Percentiles rank a stretch among this genome's conserved stretches.
Conservation (phyloP, 2,329 filamentous ascomycete genomes). For the Chalara sp. region DNA sequence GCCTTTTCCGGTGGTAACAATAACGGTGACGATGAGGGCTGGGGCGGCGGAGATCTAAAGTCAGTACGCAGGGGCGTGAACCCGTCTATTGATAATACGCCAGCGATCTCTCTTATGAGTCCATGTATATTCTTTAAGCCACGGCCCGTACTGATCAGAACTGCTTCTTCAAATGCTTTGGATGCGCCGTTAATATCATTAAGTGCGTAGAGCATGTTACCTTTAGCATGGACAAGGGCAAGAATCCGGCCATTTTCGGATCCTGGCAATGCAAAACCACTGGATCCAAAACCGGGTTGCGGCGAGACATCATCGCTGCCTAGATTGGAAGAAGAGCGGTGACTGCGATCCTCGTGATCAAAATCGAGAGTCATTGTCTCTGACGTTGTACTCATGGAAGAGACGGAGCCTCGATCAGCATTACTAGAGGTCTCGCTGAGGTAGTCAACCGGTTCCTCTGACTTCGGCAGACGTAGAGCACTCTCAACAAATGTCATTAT, state of each 20-base stretch:
- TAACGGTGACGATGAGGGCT: constrained; percentile 43
- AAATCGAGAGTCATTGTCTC: constrained; percentile 23
- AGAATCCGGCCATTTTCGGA: constrained; percentile 89
- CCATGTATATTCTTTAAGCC: constrained; percentile 64
- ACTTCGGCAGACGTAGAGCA: constrained; percentile 48
- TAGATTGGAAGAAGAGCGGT: constrained; percentile 10
- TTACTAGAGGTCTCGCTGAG: constrained; percentile 55
- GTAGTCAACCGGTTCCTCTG: constrained; percentile 44
- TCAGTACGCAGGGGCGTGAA: constrained; percentile 29
- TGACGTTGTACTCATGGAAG: constrained; percentile 16
- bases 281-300: constrained; percentile 56
- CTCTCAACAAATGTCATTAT: constrained; percentile 82
- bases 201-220: constrained; percentile 92
- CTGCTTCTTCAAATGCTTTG: constrained; percentile 87
- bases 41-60: constrained; percentile 8
- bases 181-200: constrained; percentile 78
- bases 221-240: constrained; percentile 91
- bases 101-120: constrained; percentile 72
- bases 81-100: constrained; percentile 51
- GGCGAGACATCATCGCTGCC: constrained; percentile 15
- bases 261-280: constrained; percentile 78
- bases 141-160: constrained; percentile 77
- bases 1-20: constrained; percentile 79
- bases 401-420: constrained; percentile 25
- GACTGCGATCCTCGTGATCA: constrained; percentile 19